Conservation (phyloP, 768 basidiomycete genomes). For the Mycena pura region DNA sequence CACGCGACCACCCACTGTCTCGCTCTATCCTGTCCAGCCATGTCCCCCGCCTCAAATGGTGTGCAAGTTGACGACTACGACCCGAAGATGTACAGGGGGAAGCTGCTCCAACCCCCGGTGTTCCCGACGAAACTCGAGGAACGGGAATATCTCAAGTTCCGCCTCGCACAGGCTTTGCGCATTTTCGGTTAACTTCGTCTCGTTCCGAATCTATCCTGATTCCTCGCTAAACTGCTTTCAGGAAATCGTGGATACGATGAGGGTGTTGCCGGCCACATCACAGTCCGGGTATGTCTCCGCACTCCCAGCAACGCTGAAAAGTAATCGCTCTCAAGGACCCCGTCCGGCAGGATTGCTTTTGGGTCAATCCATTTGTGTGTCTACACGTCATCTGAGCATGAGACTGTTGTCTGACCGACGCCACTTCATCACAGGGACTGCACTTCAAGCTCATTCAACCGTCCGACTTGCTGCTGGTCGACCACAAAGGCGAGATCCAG, state of each 20-base stretch:
- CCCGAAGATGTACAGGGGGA: background rate
- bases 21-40: no score
- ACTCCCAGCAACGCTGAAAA: background rate
- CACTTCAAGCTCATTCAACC: conserved; percentile 55
- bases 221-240: background rate
- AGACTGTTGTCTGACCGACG: background rate
- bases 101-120: conserved; percentile 35
- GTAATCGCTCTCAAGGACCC: conserved; percentile 34
- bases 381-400: no score
- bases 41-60: no score
- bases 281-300: conserved; percentile 42
- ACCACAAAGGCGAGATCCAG: conserved; percentile 38
- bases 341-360: conserved; percentile 49
- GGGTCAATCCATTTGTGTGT: conserved; percentile 55
- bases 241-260: conserved; percentile 53
- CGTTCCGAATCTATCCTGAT: background rate
- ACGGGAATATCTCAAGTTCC: conserved; percentile 50
- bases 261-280: conserved; percentile 59
- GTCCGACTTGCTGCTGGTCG: conserved; percentile 51
- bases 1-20: no score
- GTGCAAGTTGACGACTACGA: no score
- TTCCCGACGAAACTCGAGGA: conserved; percentile 45
- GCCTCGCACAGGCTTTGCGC: conserved; percentile 53
- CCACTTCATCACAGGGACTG: conserved; percentile 41
- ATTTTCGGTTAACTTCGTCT: conserved; percentile 50